Conservation (phyloP, 306 rosid genomes). For the Trifolium pratense region DNA sequence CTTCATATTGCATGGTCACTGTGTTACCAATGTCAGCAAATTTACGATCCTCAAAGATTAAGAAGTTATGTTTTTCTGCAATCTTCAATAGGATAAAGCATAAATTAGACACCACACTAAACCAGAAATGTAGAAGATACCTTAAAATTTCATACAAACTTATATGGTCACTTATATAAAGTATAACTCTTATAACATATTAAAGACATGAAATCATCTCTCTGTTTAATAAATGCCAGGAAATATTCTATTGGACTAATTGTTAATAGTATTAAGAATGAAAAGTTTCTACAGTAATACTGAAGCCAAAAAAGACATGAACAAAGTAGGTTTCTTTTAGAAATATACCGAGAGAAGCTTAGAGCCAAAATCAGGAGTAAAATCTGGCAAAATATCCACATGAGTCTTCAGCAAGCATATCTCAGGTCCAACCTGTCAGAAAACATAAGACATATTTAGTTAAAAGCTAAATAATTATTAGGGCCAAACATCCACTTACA, state of each 20-base stretch:
- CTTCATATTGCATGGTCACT: slow-evolving; percentile 93
- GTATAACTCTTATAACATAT: slow-evolving; percentile 7
- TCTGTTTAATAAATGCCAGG: neutral
- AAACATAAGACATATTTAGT: slow-evolving; percentile 28
- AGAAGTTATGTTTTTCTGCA: slow-evolving; percentile 84
- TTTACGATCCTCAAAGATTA: slow-evolving; percentile 94
- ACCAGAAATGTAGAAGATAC: slow-evolving; percentile 12
- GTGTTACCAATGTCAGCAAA: slow-evolving; percentile 96
- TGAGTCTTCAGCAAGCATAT: slow-evolving; percentile 93
- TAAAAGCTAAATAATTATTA: neutral
- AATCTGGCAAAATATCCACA: slow-evolving; percentile 92
- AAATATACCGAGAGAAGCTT: slow-evolving; percentile 73
- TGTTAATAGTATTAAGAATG: neutral
- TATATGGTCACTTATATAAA: neutral
- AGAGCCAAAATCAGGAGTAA: slow-evolving; percentile 84
- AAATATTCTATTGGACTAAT: slow-evolving; percentile 20
- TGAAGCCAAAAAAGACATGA: neutral
- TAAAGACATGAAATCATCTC: slow-evolving; percentile 19
- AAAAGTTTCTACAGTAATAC: slow-evolving; percentile 23
- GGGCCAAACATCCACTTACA: slow-evolving; percentile 10
- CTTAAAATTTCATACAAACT: slow-evolving; percentile 9
- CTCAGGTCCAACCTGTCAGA: slow-evolving; percentile 83
- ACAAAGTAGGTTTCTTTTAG: slow-evolving; percentile 25
- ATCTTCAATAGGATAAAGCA: slow-evolving; percentile 57
- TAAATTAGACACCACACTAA: slow-evolving; percentile 38